phyloP scores from a whole-genome alignment of 2,329 filamentous ascomycete species.

The Zymoseptoria ardabiliae region DNA sequence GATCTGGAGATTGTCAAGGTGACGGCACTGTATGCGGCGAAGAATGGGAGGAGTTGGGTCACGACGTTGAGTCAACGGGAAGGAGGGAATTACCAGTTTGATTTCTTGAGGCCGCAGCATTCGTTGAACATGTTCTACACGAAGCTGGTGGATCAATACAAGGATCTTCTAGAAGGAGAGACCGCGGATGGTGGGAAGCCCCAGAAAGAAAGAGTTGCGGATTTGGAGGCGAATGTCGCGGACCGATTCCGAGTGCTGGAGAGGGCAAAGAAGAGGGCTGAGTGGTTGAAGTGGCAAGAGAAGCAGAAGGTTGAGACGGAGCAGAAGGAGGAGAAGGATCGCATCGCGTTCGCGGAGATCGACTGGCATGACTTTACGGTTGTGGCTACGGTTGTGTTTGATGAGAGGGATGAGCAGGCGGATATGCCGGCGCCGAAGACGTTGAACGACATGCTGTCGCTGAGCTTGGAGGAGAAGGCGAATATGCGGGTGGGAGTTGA shows the following conservation, averaged over 20 bases:
- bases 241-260: slow-evolving; percentile 76
- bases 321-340: slow-evolving; percentile 76
- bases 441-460: slow-evolving; percentile 84
- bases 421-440: slow-evolving; percentile 84
- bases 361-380: slow-evolving; percentile 98
- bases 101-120: slow-evolving; percentile 91
- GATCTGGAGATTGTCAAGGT: slow-evolving; percentile 68
- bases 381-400: slow-evolving; percentile 90
- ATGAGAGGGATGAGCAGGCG: slow-evolving; percentile 75
- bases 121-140: slow-evolving; percentile 95
- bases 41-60: slow-evolving; percentile 87
- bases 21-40: slow-evolving; percentile 86
- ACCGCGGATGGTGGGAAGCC: slow-evolving; percentile 63
- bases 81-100: slow-evolving; percentile 85
- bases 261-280: slow-evolving; percentile 75
- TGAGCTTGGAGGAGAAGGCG: slow-evolving; percentile 90
- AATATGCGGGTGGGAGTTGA: slow-evolving; percentile 76
- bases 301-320: slow-evolving; percentile 82
- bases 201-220: slow-evolving; percentile 63
- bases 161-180: slow-evolving; percentile 62
- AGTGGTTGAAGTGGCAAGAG: slow-evolving; percentile 79
- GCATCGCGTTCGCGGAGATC: slow-evolving; percentile 70
- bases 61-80: slow-evolving; percentile 84
- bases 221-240: slow-evolving; percentile 65
- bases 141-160: slow-evolving; percentile 87